Conservation (phyloP, 495 filamentous ascomycete genomes). For the Hyaloscypha finlandica region DNA sequence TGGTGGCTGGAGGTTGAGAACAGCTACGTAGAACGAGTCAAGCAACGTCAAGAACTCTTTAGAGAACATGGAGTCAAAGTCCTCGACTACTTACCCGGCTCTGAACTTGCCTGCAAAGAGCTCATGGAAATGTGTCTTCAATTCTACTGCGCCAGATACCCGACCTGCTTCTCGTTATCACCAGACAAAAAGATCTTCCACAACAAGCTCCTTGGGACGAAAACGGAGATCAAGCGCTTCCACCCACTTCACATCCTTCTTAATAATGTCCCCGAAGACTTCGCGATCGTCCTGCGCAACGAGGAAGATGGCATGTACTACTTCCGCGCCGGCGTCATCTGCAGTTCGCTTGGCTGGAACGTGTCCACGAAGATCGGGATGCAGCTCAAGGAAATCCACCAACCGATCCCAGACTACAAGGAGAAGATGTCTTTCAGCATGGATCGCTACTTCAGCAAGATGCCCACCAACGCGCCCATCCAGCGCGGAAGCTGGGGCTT, state of each 20-base stretch:
- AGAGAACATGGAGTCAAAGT: constrained; percentile 62
- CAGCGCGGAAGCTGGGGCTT: constrained; percentile 89
- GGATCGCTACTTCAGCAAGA: constrained; percentile 86
- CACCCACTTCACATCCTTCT: constrained; percentile 74
- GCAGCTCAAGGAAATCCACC: constrained; percentile 74
- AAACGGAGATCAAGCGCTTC: constrained; percentile 61
- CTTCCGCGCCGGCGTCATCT: constrained; percentile 78
- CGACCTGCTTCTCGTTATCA: constrained; percentile 71
- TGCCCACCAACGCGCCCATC: constrained; percentile 74
- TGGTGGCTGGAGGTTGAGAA: constrained; percentile 92
- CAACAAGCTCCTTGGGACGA: constrained; percentile 69
- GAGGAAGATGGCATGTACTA: constrained; percentile 71
- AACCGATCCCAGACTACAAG: constrained; percentile 81
- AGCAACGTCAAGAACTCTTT: constrained; percentile 72
- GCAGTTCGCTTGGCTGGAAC: constrained; percentile 81
- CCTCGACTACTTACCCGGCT: constrained; percentile 71
- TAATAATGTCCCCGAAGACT: constrained; percentile 88
- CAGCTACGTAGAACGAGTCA: constrained; percentile 68
- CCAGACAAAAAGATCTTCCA: constrained; percentile 61
- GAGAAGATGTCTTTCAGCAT: constrained; percentile 90
- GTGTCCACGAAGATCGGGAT: constrained; percentile 73
- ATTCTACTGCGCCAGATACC: constrained; percentile 78
- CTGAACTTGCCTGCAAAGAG: constrained; percentile 82
- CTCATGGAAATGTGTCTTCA: constrained; percentile 88
- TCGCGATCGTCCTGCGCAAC: constrained; percentile 76